Base-by-base conservation (phyloP, 2,329 filamentous ascomycete genomes). In the Blastomyces percursus region DNA sequence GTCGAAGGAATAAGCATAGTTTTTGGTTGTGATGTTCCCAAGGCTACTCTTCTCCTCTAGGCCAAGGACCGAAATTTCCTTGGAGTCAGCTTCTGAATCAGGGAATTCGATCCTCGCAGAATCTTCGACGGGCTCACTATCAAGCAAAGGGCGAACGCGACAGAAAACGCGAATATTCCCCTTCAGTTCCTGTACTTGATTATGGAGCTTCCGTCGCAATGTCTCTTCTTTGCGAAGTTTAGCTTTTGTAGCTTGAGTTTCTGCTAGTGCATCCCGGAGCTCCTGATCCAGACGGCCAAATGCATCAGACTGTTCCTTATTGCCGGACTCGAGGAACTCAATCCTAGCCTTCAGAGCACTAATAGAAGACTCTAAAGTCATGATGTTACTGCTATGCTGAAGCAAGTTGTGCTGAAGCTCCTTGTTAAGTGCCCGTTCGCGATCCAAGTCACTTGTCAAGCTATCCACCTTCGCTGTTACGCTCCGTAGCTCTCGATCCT, bases 81-180 rank as follows among this genome's bases (percentile, higher is more conserved):
- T 90, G 52, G 88, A 89, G 32, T 96, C 94, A 64, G 90, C 90
- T 19, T 89, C 84, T 44, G 79, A 73, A 67, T 97, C 88, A 0
- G 93, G 91, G 67, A 90, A 96, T 1, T 83, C 81, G 66, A 97
- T 89, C 59, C 84, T 83, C 2, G 93, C 91, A 14, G 84, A 80
- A 30, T 86, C 81, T 7, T 86, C 86, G 9, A 76, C 75, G 8
- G 72, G 69, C 63, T 89, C 86, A 0, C 78, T 74, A 30, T 79
- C 80, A 27, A 89, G 79, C 0, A 87, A 79, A 0, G 94, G 94
- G 50, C 95, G 87, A 35, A 97, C 93, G 72, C 94, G 86, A 72
- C 93, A 97, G 85, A 99, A 99, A 67, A 99, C 94, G 24, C 94
- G 88, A 70, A 99, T 99, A 72, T 99, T 99, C 69, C 94, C 94